These are phyloP conservation scores for Camillea tinctor DNA, from an alignment of 2,329 filamentous ascomycete species.

Conservation along the genomic window DNA sequence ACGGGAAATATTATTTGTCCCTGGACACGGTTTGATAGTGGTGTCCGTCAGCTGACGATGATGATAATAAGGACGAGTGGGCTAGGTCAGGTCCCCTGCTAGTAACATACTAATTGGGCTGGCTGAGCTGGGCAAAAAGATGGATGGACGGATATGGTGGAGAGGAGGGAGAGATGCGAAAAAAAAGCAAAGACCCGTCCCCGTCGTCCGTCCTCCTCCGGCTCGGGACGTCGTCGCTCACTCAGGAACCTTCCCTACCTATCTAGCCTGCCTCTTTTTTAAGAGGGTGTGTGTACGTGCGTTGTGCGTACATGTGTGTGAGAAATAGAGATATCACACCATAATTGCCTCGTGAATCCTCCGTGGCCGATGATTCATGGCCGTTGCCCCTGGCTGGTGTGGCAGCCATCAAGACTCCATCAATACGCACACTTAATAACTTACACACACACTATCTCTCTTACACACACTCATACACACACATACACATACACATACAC, in stretches of 20 bases:
- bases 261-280: neutral
- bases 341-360: neutral
- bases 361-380: neutral
- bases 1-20: neutral
- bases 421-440: neutral
- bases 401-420: constrained; percentile 4
- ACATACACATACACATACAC: neutral
- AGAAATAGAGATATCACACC: neutral
- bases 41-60: constrained; percentile 23
- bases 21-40: constrained; percentile 9
- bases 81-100: constrained; percentile 14
- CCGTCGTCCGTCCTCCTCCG: neutral
- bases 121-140: neutral
- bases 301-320: neutral
- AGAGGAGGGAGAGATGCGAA: neutral
- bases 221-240: neutral
- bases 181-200: neutral
- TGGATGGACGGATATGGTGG: neutral
- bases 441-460: too few relatives aligned
- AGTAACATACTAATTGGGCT: neutral
- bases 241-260: neutral
- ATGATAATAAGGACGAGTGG: constrained; percentile 8
- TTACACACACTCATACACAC: neutral
- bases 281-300: neutral
- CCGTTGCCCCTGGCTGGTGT: constrained; percentile 7